Conservation (phyloP, 2,329 filamentous ascomycete genomes). For the Penicillium griseofulvum region DNA sequence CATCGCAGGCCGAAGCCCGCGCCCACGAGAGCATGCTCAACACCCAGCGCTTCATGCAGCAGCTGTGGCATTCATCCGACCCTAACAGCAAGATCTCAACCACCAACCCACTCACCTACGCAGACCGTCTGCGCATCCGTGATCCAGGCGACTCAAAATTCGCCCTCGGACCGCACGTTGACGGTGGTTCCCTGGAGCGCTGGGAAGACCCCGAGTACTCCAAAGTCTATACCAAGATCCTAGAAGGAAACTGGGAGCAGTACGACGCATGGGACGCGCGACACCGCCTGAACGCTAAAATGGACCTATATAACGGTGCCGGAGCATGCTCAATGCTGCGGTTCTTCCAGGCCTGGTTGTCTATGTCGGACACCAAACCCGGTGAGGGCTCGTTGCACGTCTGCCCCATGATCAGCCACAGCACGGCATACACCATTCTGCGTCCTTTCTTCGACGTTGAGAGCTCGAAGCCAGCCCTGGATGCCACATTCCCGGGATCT, state of each 20-base stretch:
- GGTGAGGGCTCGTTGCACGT: conserved; percentile 78
- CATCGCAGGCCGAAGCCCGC: conserved; percentile 65
- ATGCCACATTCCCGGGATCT: conserved; percentile 64
- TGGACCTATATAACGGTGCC: conserved; percentile 75
- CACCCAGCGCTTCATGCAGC: conserved; percentile 62
- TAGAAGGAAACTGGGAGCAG: conserved; percentile 72
- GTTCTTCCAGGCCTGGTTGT: conserved; percentile 86
- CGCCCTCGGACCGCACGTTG: conserved; percentile 69
- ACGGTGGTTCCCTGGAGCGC: conserved; percentile 71
- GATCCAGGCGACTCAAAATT: conserved; percentile 69
- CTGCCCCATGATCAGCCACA: conserved; percentile 71
- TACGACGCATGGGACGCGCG: conserved; percentile 81
- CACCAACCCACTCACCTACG: conserved; percentile 64
- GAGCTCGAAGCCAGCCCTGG: conserved; percentile 41
- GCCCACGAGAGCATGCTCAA: conserved; percentile 62
- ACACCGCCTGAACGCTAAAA: conserved; percentile 64
- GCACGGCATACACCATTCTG: conserved; percentile 76
- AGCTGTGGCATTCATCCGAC: conserved; percentile 61
- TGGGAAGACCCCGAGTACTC: conserved; percentile 72
- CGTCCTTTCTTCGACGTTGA: conserved; percentile 74
- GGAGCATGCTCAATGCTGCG: conserved; percentile 83
- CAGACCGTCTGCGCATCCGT: conserved; percentile 69
- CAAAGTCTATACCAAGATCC: conserved; percentile 69
- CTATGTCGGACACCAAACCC: conserved; percentile 69
- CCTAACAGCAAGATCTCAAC: conserved; percentile 49